Evolutionary conservation across 495 filamentous ascomycete genomes (phyloP).

Genomic region (Podospora fimiseda): DNA sequence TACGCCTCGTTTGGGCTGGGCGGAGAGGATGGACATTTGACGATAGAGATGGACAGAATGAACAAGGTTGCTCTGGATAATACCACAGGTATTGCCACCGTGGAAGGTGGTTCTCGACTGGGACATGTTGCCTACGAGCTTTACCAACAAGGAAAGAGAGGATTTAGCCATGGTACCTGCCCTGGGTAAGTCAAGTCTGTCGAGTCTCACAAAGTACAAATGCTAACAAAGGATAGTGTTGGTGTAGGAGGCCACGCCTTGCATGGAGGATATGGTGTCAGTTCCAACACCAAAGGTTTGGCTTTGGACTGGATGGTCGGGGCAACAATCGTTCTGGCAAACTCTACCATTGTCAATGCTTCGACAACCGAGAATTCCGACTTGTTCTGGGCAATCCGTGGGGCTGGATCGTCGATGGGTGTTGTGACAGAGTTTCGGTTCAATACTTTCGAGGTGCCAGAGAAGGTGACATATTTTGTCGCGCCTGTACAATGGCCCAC

Average conservation of each 20-base stretch:
- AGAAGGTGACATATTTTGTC: constrained; percentile 37
- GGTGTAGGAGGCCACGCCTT: constrained; percentile 39
- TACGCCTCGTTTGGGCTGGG: constrained; percentile 42
- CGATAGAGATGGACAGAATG: constrained; percentile 40
- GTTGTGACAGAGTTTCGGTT: constrained; percentile 39
- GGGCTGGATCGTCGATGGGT: constrained; percentile 39
- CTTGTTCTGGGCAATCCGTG: constrained; percentile 41
- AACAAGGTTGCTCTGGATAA: constrained; percentile 35
- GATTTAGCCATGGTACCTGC: constrained; percentile 42
- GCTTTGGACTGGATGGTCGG: constrained; percentile 41
- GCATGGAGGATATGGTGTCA: constrained; percentile 40
- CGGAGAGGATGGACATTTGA: constrained; percentile 42
- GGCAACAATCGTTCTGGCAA: constrained; percentile 38
- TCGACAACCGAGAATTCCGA: constrained; percentile 40
- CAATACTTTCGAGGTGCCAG: constrained; percentile 37
- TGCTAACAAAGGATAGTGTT: constrained; percentile 26
- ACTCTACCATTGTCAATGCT: constrained; percentile 33
- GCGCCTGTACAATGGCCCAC: constrained; percentile 28
- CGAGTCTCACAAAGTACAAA: not conserved
- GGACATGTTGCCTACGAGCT: constrained; percentile 39
- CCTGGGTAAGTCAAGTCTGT: constrained; percentile 28
- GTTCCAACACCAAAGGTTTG: constrained; percentile 39
- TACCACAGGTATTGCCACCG: constrained; percentile 33
- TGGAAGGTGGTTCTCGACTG: constrained; percentile 34
- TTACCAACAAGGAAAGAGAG: constrained; percentile 37